Base-by-base conservation (phyloP, 805 yeast genomes). In the Brettanomyces naardenensis region DNA sequence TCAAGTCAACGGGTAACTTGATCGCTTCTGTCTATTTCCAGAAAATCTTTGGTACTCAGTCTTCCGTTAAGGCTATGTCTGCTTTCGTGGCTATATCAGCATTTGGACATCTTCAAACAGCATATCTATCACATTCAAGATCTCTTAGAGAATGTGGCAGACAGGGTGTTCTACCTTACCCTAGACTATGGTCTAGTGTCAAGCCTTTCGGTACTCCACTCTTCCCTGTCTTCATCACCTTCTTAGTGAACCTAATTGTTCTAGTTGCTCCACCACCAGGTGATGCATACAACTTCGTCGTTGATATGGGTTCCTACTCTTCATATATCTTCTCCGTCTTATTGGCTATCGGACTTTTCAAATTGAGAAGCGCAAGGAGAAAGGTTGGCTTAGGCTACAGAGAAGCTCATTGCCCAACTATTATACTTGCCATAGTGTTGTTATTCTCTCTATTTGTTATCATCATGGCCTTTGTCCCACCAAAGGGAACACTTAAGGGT, bases 241-340 rank as follows among this genome's bases (percentile, higher is more conserved):
- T 85, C 75, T 57, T 80, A 33, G 79, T 85, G 15, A 82, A 89
- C 63, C 60, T 81, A 28, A 67, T 85, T 36, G 78, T 88, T 35
- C 74, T 85, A 43, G 53, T 83, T 32, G 92, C 90, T 4, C 85
- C 86, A 30, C 90, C 92, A 17, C 84, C 89, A 19, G 94, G 92
- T 40, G 94, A 84, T 54, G 94, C 94, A 34, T 85, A 83, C 65
- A 80, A 82, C 59, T 81, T 86, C 56, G 75, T 85, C 47, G 57
- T 82, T 58, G 84, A 86, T 60, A 68, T 86, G 64, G 80, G 83
- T 49, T 78, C 90, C 2, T 85, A 85, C 57, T 90, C 95, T 35
- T 71, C 78, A 63, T 80, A 85, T 52, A 79, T 85, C 36, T 80
- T 85, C 51, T 80, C 83, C 57, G 64, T 78, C 21, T 65, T 68